Conservation (phyloP, 2,329 filamentous ascomycete species). For the Trichocomaceae sp. region DNA sequence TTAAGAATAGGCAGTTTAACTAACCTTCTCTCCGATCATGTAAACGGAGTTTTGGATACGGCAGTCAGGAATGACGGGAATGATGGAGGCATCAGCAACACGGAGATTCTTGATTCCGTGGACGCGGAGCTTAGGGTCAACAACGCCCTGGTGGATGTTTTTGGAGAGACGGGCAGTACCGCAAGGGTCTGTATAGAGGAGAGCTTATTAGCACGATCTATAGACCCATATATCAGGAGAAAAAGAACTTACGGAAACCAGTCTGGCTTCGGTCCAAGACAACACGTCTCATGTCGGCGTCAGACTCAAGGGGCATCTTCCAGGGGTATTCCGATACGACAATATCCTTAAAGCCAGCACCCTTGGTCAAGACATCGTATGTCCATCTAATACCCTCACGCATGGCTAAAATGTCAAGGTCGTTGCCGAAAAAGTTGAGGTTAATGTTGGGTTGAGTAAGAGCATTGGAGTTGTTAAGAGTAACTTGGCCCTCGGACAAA, state of each 20-base stretch:
- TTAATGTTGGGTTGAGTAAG: constrained; percentile 34
- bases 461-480: constrained; percentile 33
- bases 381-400: constrained; percentile 51
- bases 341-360: constrained; percentile 48
- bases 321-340: constrained; percentile 48
- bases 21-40: constrained; percentile 49
- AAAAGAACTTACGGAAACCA: constrained; percentile 20
- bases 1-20: background rate
- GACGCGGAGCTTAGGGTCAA: constrained; percentile 43
- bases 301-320: constrained; percentile 51
- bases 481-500: constrained; percentile 31
- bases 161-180: constrained; percentile 51
- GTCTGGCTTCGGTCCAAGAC: constrained; percentile 57
- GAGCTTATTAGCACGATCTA: background rate
- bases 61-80: constrained; percentile 51
- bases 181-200: constrained; percentile 40
- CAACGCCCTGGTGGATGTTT: constrained; percentile 22
- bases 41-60: constrained; percentile 57
- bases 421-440: constrained; percentile 42
- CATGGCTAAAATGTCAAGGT: constrained; percentile 49
- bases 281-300: constrained; percentile 51
- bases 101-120: constrained; percentile 50
- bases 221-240: background rate
- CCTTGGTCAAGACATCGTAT: constrained; percentile 51
- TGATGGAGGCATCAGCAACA: constrained; percentile 51